phyloP scores from a whole-genome alignment of 768 basidiomycete genomes.

The Leccinum fibrillosum region DNA sequence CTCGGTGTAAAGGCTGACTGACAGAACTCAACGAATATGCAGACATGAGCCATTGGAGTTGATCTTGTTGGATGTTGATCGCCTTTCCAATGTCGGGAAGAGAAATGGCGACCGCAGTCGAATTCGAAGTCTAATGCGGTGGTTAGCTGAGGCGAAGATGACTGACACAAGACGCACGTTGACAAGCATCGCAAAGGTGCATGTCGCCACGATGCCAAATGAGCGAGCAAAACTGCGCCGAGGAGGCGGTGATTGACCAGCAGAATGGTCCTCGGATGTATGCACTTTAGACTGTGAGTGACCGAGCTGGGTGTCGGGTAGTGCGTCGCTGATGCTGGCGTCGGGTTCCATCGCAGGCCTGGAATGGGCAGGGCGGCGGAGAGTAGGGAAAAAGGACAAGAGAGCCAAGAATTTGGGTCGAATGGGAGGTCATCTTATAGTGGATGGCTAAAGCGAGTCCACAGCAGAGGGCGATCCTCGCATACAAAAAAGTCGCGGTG shows the following conservation, averaged over 20 bases:
- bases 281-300: constrained; percentile 31
- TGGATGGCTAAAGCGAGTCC: no score
- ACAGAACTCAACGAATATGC: constrained; percentile 70
- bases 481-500: no score
- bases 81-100: constrained; percentile 49
- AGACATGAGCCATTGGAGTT: constrained; percentile 65
- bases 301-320: constrained; percentile 11
- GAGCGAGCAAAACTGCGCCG: constrained; percentile 25
- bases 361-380: not conserved
- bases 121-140: constrained; percentile 27
- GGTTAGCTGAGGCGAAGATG: constrained; percentile 1
- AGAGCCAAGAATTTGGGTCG: not conserved
- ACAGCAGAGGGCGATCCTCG: no score
- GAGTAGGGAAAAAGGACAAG: no score
- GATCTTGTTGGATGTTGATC: constrained; percentile 45
- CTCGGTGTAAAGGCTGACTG: constrained; percentile 15
- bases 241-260: not conserved
- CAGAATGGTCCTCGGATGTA: not conserved
- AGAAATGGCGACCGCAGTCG: constrained; percentile 48
- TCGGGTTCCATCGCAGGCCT: constrained; percentile 6
- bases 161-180: constrained; percentile 26
- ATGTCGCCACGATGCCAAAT: constrained; percentile 33
- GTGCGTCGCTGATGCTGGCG: constrained; percentile 9
- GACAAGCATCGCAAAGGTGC: constrained; percentile 39
- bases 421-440: no score